phyloP scores from a whole-genome alignment of 139 green algal genomes.

The Zygnema circumcarinatum region DNA sequence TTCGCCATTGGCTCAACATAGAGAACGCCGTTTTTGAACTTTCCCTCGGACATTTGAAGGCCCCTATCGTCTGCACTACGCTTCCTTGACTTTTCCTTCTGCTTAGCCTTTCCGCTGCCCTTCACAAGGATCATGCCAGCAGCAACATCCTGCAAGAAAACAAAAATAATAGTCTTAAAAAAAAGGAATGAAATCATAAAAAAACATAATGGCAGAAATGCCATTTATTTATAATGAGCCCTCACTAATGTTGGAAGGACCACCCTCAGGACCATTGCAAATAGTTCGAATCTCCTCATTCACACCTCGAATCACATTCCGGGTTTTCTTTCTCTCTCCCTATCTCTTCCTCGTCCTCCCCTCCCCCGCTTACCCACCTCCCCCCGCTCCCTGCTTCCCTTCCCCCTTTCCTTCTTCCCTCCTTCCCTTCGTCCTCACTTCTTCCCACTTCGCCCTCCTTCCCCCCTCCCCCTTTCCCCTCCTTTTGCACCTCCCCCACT shows the following conservation, averaged over 20 bases:
- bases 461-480: neutral
- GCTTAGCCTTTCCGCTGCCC: constrained; percentile 25
- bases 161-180: neutral
- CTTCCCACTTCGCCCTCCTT: neutral
- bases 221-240: neutral
- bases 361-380: neutral
- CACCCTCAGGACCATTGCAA: no score
- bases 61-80: neutral
- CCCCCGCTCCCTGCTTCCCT: neutral
- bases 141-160: constrained; percentile 8
- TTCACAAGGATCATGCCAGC: constrained; percentile 35
- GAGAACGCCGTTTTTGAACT: constrained; percentile 12
- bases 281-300: no score
- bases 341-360: constrained; percentile 21
- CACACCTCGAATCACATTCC: no score
- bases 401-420: neutral
- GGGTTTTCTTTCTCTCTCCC: neutral
- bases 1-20: constrained; percentile 13
- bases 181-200: neutral
- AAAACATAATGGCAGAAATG: neutral
- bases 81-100: constrained; percentile 17
- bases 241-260: neutral
- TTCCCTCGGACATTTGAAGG: constrained; percentile 4
- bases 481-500: neutral
- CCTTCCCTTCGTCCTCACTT: neutral